These are phyloP conservation scores for Dendrobium chrysotoxum DNA, from an alignment of 106 monocot species.

Conservation along the genomic window DNA sequence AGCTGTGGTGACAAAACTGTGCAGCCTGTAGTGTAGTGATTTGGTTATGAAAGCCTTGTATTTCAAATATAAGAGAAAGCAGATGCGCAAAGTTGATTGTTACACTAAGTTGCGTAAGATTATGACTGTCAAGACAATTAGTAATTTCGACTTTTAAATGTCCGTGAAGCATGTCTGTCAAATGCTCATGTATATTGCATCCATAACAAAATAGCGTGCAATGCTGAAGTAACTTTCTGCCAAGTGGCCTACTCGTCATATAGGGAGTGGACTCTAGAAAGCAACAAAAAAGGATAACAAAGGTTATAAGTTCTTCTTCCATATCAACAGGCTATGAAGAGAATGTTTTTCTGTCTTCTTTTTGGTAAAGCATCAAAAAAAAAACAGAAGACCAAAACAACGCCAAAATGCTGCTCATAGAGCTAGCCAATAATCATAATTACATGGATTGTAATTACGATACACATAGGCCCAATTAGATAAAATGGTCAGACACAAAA, in stretches of 20 bases:
- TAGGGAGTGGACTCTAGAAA: not conserved
- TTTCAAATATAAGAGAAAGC: not conserved
- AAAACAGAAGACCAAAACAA: no score
- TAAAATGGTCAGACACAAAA: no score
- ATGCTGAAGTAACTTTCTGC: not conserved
- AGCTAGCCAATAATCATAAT: no score
- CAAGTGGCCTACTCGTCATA: not conserved
- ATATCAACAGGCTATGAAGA: not conserved
- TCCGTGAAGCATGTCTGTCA: not conserved
- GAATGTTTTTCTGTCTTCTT: not conserved
- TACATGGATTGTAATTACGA: no score
- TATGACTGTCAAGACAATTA: not conserved
- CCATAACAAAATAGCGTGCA: not conserved
- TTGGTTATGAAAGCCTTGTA: not conserved
- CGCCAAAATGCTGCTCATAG: no score
- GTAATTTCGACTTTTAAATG: not conserved
- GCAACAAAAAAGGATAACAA: not conserved
- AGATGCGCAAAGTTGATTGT: not conserved
- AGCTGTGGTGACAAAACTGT: not conserved
- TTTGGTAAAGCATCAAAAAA: not conserved
- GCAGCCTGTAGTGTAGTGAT: not conserved
- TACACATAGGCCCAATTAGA: no score
- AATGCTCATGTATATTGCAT: not conserved
- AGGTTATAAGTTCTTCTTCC: not conserved
- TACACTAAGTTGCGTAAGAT: not conserved